phyloP scores from a whole-genome alignment of 1,284 basidiomycete species.

The Ustilago crameri region DNA sequence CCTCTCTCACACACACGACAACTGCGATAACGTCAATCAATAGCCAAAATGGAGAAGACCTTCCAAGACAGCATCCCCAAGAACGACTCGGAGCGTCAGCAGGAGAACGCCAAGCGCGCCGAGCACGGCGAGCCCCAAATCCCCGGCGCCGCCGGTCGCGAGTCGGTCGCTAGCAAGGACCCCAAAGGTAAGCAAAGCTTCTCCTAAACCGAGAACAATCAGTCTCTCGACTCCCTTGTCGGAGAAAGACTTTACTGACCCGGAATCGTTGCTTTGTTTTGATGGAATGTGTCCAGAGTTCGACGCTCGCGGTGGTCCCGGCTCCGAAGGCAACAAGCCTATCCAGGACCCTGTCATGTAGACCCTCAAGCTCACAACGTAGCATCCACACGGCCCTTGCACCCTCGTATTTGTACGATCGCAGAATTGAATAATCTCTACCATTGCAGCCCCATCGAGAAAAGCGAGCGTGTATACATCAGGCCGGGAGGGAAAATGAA shows the following conservation, averaged over 20 bases:
- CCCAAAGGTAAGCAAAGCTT: conserved; percentile 37
- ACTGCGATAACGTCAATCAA: neutral
- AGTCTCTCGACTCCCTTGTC: no score
- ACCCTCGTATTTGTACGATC: neutral
- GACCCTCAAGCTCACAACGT: neutral
- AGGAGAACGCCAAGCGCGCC: conserved; percentile 43
- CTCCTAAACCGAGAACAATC: no score
- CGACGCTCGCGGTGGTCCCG: conserved; percentile 53
- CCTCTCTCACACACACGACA: neutral
- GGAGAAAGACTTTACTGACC: neutral
- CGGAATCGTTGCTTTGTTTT: no score
- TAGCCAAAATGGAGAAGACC: conserved; percentile 48
- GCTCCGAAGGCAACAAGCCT: conserved; percentile 48
- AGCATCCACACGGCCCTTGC: neutral
- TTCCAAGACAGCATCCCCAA: conserved; percentile 45
- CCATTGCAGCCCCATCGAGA: neutral
- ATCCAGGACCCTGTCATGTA: conserved; percentile 52
- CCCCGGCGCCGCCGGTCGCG: conserved; percentile 46
- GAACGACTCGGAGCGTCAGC: conserved; percentile 40
- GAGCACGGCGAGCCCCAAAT: conserved; percentile 49
- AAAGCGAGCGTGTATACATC: no score
- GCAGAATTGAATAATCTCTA: no score
- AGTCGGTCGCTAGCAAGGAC: conserved; percentile 47
- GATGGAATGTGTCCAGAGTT: conserved; percentile 27
- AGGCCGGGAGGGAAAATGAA: no score